These are phyloP conservation scores for Marchantia paleacea DNA, from an alignment of 225 moss, liverwort and hornwort species.

Conservation along the genomic window DNA sequence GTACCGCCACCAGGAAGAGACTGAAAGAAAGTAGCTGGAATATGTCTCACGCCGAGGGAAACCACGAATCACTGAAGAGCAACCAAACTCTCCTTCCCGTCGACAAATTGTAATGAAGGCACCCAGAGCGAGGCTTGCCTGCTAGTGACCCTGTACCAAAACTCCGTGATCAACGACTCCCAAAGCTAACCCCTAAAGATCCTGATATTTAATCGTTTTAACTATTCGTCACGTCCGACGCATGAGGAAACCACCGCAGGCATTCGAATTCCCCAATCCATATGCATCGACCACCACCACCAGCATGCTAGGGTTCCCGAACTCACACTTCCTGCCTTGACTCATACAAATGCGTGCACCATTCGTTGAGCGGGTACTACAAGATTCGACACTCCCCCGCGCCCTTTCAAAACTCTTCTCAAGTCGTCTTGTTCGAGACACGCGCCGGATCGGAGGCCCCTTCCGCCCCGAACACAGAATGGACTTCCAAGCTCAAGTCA, in stretches of 20 bases:
- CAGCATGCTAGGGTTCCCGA: constrained; percentile 14
- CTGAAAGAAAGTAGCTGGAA: neutral
- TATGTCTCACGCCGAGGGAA: neutral
- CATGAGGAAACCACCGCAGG: neutral
- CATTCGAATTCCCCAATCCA: constrained; percentile 14
- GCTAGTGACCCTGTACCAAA: neutral
- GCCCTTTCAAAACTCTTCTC: neutral
- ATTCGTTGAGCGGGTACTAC: neutral
- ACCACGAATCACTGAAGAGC: neutral
- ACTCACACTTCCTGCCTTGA: neutral
- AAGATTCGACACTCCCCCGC: neutral
- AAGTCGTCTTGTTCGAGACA: neutral
- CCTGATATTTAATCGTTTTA: neutral
- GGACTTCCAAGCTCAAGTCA: neutral
- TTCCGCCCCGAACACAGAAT: neutral
- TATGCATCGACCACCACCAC: constrained; percentile 1
- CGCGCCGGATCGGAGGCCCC: constrained; percentile 9
- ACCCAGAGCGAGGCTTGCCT: too few species aligned
- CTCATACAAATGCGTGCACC: neutral
- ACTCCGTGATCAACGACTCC: neutral
- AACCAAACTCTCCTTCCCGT: neutral
- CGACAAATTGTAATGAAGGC: neutral
- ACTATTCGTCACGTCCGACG: constrained; percentile 2
- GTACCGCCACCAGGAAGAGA: neutral
- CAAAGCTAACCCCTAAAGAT: constrained; percentile 10